Evolutionary conservation across 352 stramenopile species (phyloP).

Genomic region (Phytophthora nicotianae): DNA sequence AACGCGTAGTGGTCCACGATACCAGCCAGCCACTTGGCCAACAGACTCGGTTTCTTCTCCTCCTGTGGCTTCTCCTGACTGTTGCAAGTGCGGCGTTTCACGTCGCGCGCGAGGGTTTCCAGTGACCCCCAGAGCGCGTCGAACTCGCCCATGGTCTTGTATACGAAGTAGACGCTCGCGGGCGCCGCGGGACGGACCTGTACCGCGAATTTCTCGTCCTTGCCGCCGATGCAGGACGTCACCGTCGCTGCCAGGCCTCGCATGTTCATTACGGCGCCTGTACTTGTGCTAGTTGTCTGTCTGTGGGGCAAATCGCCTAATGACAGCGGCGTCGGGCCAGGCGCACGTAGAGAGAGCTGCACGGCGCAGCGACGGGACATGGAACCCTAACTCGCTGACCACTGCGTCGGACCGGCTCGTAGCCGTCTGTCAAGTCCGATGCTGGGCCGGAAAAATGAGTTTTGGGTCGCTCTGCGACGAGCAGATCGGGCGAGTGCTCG

Average conservation of each 20-base stretch:
- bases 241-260: slow-evolving; percentile 67
- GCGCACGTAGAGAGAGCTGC: slow-evolving; percentile 22
- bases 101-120: slow-evolving; percentile 54
- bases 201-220: slow-evolving; percentile 80
- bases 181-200: slow-evolving; percentile 51
- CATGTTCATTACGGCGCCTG: slow-evolving; percentile 43
- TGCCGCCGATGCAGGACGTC: slow-evolving; percentile 83
- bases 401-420: slow-evolving; percentile 21
- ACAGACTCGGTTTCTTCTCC: slow-evolving; percentile 40
- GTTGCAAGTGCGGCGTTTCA: slow-evolving; percentile 43
- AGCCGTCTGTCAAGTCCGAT: slow-evolving; percentile 18
- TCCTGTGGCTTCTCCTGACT: slow-evolving; percentile 8
- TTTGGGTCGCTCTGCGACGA: slow-evolving; percentile 20
- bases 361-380: slow-evolving; percentile 11
- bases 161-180: slow-evolving; percentile 70
- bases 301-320: slow-evolving; percentile 29
- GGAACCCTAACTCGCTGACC: slow-evolving; percentile 30
- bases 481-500: slow-evolving; percentile 9
- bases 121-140: slow-evolving; percentile 70
- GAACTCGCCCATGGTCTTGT: slow-evolving; percentile 82
- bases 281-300: neutral
- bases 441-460: slow-evolving; percentile 16
- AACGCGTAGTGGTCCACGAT: slow-evolving; percentile 83
- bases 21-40: slow-evolving; percentile 77
- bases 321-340: slow-evolving; percentile 18